Base-by-base conservation (phyloP, 768 basidiomycete genomes). In the Mycena indigotica region DNA sequence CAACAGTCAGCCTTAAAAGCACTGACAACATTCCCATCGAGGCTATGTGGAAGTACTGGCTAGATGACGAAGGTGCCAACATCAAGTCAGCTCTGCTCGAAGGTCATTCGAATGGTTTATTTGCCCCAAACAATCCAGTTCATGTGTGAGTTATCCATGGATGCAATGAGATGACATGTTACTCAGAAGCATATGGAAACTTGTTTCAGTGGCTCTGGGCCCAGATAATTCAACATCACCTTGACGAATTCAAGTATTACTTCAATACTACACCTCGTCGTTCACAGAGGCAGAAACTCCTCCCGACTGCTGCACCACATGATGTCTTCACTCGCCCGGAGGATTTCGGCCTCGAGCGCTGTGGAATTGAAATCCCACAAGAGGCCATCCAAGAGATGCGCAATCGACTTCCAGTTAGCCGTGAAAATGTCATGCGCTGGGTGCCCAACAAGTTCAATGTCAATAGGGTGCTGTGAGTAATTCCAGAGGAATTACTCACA, bases 261-360 rank as follows among this genome's bases (percentile, higher is more conserved):
- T 68, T 65, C 65, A 69, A 69, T 52, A 32, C 53, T 28, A 35
- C 67, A 69, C 39, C 38, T 29, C 3, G 54, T 69, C 21, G 60
- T 58, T 8, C 52, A 41, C 66, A 68, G 52, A 24, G 51, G 12
- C 46, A 61, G 3, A 65, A 66, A 48, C 38, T 55, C 28, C 57
- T 68, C 55, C 66, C 66, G 3, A 65, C 66, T 21, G 67, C 52
- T 54, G 58, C 59, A 32, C 57, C 57, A 6, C n/a, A 50, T 17
- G 44, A 59, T 28, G 57, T 50, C 17, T 10, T 59, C 0, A 50
- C 56, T 6, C 40, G 52, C 41, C 62, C 62, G 1, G 41, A 44
- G 26, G 30, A 40, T 15, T 56, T 56, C 38, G 57, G 53, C 2
- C 53, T 63, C 40, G 58, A 63, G 32, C 32, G 32, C n/a, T 63